Base-by-base conservation (phyloP, 1,284 basidiomycete species). In the Coniferiporia sulphurascens region DNA sequence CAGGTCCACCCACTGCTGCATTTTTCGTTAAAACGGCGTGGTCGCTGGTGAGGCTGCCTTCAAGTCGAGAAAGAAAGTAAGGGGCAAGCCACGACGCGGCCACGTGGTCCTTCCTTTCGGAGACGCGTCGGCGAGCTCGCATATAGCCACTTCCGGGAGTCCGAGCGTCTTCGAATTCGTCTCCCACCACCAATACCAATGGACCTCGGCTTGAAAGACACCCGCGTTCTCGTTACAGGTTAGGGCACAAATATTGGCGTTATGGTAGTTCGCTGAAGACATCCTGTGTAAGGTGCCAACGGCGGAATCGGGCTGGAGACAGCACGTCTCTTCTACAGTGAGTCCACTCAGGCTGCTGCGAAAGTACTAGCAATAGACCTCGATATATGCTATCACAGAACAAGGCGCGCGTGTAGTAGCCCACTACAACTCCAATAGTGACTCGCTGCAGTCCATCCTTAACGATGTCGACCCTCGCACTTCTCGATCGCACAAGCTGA, bases 371-470 rank as follows among this genome's bases (percentile, higher is more conserved):
- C 34, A 8, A 34, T 56, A 10, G 15, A 15, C 12, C 12, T 15
- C 38, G 15, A 41, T 34, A 32, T 38, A 44, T 55, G 54, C 50
- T 50, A n/a, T 7, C 17, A 22, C 67, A 89, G 86, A 82, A 43
- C 82, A 86, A 65, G 86, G 86, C 3, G 85, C 88, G 3, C 79
- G 78, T 61, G 86, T 91, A 7, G 84, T 86, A 0, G 87, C 86
- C 0, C 87, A 90, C 67, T 91, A 86, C 71, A 85, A 89, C 70
- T 78, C 80, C 10, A 84, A 78, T 48, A 65, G 72, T 15, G 67
- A 70, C 0, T 70, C 82, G 0, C 72, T 89, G 10, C 69, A 77
- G 6, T 70, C 74, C 1, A 72, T 87, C 15, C 56, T 72, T 13
- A 66, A 67, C 9, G 68, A 73, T 53, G 78, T 75, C 59, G 72